A percentile compares a stretch with the other conserved stretches of the same genome.
Conservation (phyloP, 164 flowering plant species). For the Tetrastigma voinierianum region DNA sequence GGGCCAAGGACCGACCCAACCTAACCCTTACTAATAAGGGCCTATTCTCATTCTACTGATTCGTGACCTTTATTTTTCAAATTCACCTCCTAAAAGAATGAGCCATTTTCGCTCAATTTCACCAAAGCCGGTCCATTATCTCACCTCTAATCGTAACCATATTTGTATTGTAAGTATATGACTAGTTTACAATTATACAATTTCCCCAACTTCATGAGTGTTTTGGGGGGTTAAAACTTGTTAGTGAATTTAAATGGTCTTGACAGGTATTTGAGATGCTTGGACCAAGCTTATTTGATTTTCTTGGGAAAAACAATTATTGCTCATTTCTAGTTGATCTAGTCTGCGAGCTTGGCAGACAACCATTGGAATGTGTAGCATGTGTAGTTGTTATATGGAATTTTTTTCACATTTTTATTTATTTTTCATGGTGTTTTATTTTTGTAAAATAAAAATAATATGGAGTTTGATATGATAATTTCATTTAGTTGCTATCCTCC, state of each 20-base stretch:
- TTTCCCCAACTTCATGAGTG: conserved; percentile 16
- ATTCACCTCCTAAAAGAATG: too few species aligned
- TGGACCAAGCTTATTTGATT: conserved; percentile 67
- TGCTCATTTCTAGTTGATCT: conserved; percentile 56
- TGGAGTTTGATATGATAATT: not conserved
- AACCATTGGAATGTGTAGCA: conserved; percentile 61
- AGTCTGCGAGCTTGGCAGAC: conserved; percentile 60
- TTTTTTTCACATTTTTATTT: too few species aligned
- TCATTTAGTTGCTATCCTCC: not conserved
- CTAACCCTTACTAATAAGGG: too few species aligned
- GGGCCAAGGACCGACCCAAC: too few species aligned
- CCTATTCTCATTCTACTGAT: too few species aligned
- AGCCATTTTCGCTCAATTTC: too few species aligned
- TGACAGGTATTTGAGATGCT: conserved; percentile 67
- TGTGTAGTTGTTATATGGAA: conserved; percentile 37
- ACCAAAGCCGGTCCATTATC: too few species aligned
- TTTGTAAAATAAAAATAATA: not conserved
- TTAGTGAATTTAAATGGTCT: conserved; percentile 31
- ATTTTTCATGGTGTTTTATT: not conserved
- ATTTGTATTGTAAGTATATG: conserved; percentile 39
- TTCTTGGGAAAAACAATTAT: conserved; percentile 55
- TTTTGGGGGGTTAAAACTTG: conserved; percentile 16
- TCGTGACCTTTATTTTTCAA: too few species aligned
- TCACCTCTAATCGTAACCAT: too few species aligned
- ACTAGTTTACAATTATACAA: conserved; percentile 12